Evolutionary conservation across 2,329 filamentous ascomycete species (phyloP), one percentile per base, ranked within the genome.

Genomic region (Pseudogymnoascus sp.): DNA sequence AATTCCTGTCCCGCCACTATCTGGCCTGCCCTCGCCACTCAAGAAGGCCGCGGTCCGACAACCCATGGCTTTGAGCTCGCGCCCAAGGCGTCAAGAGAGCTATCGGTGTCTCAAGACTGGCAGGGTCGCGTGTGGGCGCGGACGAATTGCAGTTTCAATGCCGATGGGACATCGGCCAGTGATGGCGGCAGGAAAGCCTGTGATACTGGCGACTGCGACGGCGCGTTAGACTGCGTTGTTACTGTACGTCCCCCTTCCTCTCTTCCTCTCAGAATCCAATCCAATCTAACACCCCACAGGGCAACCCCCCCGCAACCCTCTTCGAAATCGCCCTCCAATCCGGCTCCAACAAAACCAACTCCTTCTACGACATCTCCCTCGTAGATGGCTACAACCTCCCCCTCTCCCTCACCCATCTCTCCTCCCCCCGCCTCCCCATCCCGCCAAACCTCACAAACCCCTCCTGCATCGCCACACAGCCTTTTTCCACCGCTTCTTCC

Each of bases 301-400:
- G 90, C 16, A 81, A 85, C 63, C 83, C 86, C 31, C 91, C 91
- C 9, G 86, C 86, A 12, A 93, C 89, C 1, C 81, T 96, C 11
- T 90, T 88, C 40, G 91, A 96, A 71, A 93, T 95, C 75, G 91
- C 88, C 62, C 81, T 93, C 14, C 82, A 85, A 59, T 88, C 87
- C 28, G 87, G 88, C 31, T 76, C 81, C 45, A 78, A 79, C 21
- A 77, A 78, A 59, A 75, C 72, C 63, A 88, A 92, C 71, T 88
- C 86, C 8, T 95, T 91, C 73, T 93, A 93, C 76, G 90, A 95
- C 73, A 90, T 95, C 66, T 92, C 89, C 41, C 80, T 93, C 2
- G 90, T 95, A 21, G 90, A 95, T 71, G 90, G 90, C 59, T 93
- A 93, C 80, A 93, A 93, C 71, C 75, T 93, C 1, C 88, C 89